These are phyloP conservation scores for Leishmania amazonensis DNA, from an alignment of 208 protist species.

Conservation along the genomic window DNA sequence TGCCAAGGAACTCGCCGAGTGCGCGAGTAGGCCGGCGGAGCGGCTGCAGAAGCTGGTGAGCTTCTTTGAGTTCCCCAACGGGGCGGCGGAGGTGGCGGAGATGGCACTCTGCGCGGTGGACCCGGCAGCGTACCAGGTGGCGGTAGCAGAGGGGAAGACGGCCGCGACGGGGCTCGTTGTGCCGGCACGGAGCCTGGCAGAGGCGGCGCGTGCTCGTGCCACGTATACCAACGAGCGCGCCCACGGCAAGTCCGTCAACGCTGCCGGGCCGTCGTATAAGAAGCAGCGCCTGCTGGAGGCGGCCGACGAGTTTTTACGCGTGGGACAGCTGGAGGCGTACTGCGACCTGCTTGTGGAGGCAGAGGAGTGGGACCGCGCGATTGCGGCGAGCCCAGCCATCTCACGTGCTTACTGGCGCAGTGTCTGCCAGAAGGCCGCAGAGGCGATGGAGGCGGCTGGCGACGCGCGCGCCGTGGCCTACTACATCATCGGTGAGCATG, in stretches of 20 bases:
- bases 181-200: slow-evolving; percentile 48
- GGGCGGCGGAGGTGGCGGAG: slow-evolving; percentile 63
- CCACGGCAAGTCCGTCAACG: slow-evolving; percentile 61
- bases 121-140: slow-evolving; percentile 36
- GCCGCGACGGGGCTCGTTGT: slow-evolving; percentile 47
- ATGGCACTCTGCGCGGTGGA: slow-evolving; percentile 47
- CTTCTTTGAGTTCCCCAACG: slow-evolving; percentile 86
- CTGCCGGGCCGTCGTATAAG: slow-evolving; percentile 57
- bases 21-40: slow-evolving; percentile 47
- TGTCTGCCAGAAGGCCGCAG: slow-evolving; percentile 64
- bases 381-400: slow-evolving; percentile 85
- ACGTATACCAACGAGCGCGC: slow-evolving; percentile 71
- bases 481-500: slow-evolving; percentile 83
- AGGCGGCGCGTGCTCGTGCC: slow-evolving; percentile 40
- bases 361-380: slow-evolving; percentile 89
- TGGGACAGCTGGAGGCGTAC: slow-evolving; percentile 82
- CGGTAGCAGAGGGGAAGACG: slow-evolving; percentile 30
- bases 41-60: slow-evolving; percentile 59
- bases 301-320: slow-evolving; percentile 64
- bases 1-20: slow-evolving; percentile 52
- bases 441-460: slow-evolving; percentile 70
- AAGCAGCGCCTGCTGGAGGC: slow-evolving; percentile 70
- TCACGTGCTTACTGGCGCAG: slow-evolving; percentile 88
- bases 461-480: slow-evolving; percentile 70
- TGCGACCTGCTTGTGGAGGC: slow-evolving; percentile 85